A percentile compares a stretch with the other conserved stretches of the same genome.
phyloP scores from a whole-genome alignment of 441 rosid species.

The Hura crepitans region DNA sequence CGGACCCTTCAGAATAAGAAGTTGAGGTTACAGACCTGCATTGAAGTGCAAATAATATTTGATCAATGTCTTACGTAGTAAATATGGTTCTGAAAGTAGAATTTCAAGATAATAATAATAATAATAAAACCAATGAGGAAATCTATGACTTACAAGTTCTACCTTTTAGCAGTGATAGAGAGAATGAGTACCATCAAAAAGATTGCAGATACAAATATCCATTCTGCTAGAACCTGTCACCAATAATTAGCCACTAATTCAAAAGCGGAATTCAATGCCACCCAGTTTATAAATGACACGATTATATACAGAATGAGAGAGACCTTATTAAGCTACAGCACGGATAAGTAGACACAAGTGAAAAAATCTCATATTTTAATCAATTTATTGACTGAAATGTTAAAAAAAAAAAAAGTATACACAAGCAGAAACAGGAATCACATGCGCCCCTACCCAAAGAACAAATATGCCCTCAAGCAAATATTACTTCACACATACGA shows the following conservation, averaged over 20 bases:
- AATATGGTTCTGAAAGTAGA: neutral
- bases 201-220: constrained; percentile 43
- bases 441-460: neutral
- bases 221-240: constrained; percentile 66
- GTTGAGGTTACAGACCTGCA: constrained; percentile 39
- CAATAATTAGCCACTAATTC: neutral
- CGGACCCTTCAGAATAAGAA: constrained; percentile 33
- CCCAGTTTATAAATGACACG: neutral
- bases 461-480: neutral
- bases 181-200: constrained; percentile 37
- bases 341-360: neutral
- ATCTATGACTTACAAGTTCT: constrained; percentile 43
- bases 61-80: constrained; percentile 8
- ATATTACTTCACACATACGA: neutral
- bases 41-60: constrained; percentile 12
- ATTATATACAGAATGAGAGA: neutral
- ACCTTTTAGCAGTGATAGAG: constrained; percentile 61
- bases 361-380: neutral
- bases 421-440: neutral
- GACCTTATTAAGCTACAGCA: neutral
- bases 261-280: neutral
- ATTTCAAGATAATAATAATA: constrained; percentile 1
- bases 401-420: neutral
- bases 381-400: neutral
- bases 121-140: constrained; percentile 1